Conservation (phyloP, 1,284 basidiomycete genomes). For the Sporisorium exsertum region DNA sequence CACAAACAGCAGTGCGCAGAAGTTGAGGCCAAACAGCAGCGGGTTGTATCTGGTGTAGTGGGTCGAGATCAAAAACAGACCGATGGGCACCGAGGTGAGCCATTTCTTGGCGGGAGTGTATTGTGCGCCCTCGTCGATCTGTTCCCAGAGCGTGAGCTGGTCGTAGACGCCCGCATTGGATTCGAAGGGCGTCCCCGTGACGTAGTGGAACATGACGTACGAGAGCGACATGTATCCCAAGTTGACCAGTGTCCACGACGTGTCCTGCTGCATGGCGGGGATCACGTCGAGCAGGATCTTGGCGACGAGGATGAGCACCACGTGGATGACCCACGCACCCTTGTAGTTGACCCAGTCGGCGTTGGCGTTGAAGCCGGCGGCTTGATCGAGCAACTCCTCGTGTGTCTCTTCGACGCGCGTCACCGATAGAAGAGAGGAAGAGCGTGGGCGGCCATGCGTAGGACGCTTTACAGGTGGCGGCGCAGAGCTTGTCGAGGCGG, state of each 20-base stretch:
- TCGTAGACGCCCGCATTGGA: slow-evolving; percentile 90
- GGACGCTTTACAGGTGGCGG: slow-evolving; percentile 45
- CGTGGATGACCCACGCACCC: slow-evolving; percentile 95
- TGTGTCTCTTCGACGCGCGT: slow-evolving; percentile 70
- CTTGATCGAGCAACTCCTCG: slow-evolving; percentile 71
- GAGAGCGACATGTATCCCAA: slow-evolving; percentile 91
- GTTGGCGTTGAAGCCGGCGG: slow-evolving; percentile 79
- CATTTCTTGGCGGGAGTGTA: slow-evolving; percentile 99
- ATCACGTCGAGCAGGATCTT: slow-evolving; percentile 94
- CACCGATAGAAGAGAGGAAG: slow-evolving; percentile 69
- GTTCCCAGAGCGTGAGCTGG: slow-evolving; percentile 97
- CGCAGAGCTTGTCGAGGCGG: slow-evolving; percentile 21
- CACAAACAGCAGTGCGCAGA: slow-evolving; percentile 83
- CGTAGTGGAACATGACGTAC: slow-evolving; percentile 98
- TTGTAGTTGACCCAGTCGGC: slow-evolving; percentile 99
- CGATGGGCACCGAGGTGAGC: slow-evolving; percentile 90
- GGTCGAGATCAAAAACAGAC: slow-evolving; percentile 94
- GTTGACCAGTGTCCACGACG: slow-evolving; percentile 96
- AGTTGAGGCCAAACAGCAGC: slow-evolving; percentile 90
- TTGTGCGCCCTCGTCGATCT: slow-evolving; percentile 98
- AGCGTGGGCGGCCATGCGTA: slow-evolving; percentile 30
- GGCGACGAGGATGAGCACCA: slow-evolving; percentile 87
- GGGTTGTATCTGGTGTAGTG: slow-evolving; percentile 89
- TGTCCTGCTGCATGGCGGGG: slow-evolving; percentile 91
- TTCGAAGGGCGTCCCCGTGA: slow-evolving; percentile 96